Percentiles rank a stretch among this genome's conserved stretches.
Conservation (phyloP, 306 rosid genomes). For the Gleditsia sinensis region DNA sequence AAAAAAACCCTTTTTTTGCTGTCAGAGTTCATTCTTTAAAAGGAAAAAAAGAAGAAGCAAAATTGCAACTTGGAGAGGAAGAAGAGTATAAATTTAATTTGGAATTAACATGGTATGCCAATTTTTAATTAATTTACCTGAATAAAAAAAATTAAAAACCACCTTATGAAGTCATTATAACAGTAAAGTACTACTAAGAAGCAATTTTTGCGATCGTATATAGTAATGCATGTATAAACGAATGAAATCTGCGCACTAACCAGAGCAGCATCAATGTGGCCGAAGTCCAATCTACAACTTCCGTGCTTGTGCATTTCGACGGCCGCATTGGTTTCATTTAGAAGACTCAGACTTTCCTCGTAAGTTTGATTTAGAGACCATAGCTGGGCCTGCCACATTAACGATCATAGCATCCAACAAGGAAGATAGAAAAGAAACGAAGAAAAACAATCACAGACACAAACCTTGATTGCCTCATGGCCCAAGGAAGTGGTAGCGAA, state of each 20-base stretch:
- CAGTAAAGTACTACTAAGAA: background rate
- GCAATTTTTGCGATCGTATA: too few species aligned
- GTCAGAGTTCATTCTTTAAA: background rate
- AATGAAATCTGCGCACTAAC: slow-evolving; percentile 37
- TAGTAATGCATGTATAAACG: background rate
- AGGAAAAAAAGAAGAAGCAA: background rate
- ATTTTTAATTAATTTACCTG: background rate
- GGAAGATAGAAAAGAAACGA: background rate
- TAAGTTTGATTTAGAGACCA: slow-evolving; percentile 68
- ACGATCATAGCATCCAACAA: slow-evolving; percentile 9
- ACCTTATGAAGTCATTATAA: background rate
- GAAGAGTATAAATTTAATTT: background rate
- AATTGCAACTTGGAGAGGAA: background rate
- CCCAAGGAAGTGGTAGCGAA: slow-evolving; percentile 85
- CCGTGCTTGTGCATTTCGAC: slow-evolving; percentile 88
- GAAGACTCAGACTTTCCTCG: slow-evolving; percentile 73
- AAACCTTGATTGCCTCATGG: slow-evolving; percentile 71
- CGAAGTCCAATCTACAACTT: slow-evolving; percentile 64
- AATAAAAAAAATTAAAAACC: background rate
- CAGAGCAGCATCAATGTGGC: slow-evolving; percentile 63
- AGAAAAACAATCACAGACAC: background rate
- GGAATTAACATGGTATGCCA: background rate
- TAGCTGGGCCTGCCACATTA: slow-evolving; percentile 60
- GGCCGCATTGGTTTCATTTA: slow-evolving; percentile 85
- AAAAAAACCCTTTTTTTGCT: background rate